Evolutionary conservation across 2,329 filamentous ascomycete genomes (phyloP), one percentile per base, ranked within the genome.

Genomic region (Penicillium sp.): DNA sequence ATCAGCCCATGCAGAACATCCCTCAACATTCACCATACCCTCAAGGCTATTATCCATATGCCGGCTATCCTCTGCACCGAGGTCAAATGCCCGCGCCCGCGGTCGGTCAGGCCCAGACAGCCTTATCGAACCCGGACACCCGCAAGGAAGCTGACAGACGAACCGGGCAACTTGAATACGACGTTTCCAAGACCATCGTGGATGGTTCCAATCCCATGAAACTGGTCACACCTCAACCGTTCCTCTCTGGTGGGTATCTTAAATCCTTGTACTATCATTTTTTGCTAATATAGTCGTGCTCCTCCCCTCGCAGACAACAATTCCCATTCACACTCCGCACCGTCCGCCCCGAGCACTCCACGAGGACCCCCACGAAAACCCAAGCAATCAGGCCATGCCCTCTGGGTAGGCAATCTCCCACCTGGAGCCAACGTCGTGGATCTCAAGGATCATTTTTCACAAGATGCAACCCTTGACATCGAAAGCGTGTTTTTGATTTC

Each of bases 341-440:
- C 56, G 16, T 55, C 60, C 43, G 55, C 57, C 14, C 63, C 72
- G 9, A 73, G 65, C 14, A 68, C 77, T 3, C 83, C 83, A 32
- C 79, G 84, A 61, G 85, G 85, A n/a, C 85, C 84, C 4, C 84
- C 85, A 34, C 78, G 85, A 61, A 88, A 88, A 64, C 85, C 85
- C 6, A 84, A 82, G 65, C 83, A 87, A 67, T 86, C 81, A 78
- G 93, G 92, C 1, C 89, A 96, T 70, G 93, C 93, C 0, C 86
- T 97, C 18, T 97, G 94, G 93, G 90, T 97, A 27, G 94, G 94
- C 39, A 97, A 97, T 68, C 79, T 97, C 0, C 92, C 93, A 4
- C 89, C 90, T 0, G 88, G 90, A 45, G 89, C 92, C 0, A 87
- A 87, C 39, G 81, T 97, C 11, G 86, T 91, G 73, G 88, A 84